Evolutionary conservation across 768 basidiomycete species (phyloP).

Genomic region (Tricholoma matsutake): DNA sequence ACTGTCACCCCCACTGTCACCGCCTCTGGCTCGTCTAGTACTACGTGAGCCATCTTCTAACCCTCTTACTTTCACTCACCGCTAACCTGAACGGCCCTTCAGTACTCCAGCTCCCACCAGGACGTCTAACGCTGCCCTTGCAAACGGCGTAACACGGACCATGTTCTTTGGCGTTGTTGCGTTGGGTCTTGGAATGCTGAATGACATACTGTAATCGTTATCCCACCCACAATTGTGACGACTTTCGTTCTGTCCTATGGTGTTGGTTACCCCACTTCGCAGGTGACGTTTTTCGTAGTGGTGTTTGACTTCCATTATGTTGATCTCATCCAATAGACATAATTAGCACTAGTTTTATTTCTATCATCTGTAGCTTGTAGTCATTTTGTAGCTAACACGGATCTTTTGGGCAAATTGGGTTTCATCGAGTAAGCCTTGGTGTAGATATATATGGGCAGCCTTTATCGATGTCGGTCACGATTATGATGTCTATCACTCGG

Average conservation of each 20-base stretch:
- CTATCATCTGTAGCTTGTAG: not conserved
- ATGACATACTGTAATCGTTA: not conserved
- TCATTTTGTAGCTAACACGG: not conserved
- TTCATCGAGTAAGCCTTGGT: not conserved
- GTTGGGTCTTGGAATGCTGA: not conserved
- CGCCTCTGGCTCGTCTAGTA: not conserved
- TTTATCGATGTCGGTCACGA: not conserved
- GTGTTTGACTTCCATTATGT: too few species aligned
- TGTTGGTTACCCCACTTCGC: not conserved
- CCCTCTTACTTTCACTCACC: not conserved
- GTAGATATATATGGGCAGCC: not conserved
- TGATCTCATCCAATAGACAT: not conserved
- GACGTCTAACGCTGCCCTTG: not conserved
- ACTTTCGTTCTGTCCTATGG: not conserved
- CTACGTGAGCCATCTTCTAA: not conserved
- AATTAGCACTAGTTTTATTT: too few species aligned
- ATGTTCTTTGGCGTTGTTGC: not conserved
- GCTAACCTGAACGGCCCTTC: not conserved
- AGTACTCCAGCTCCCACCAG: not conserved
- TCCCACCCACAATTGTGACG: not conserved
- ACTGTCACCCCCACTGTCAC: not conserved
- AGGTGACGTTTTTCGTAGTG: not conserved
- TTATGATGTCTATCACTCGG: not conserved
- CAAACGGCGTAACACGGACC: not conserved
- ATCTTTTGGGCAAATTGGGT: not conserved